A percentile compares a stretch with the other conserved stretches of the same genome.
Evolutionary conservation across 1,284 basidiomycete genomes (phyloP).

Genomic region (Mycena sp.): DNA sequence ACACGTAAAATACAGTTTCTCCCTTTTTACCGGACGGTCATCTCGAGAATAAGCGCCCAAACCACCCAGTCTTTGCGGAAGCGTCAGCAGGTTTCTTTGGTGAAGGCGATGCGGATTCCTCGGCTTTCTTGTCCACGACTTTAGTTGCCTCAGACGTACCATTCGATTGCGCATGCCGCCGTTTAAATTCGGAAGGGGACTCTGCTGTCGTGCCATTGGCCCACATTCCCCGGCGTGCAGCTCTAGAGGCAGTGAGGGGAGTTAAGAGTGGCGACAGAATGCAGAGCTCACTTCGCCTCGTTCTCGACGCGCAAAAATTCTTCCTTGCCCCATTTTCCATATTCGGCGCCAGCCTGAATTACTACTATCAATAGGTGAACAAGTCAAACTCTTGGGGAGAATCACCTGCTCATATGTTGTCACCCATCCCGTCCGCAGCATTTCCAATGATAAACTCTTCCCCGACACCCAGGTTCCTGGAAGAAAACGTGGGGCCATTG

Average conservation of each 20-base stretch:
- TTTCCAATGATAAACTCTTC: slow-evolving; percentile 73
- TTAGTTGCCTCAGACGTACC: slow-evolving; percentile 8
- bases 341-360: slow-evolving; percentile 73
- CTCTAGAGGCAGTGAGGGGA: slow-evolving; percentile 45
- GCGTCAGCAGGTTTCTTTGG: background rate
- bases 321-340: slow-evolving; percentile 74
- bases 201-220: slow-evolving; percentile 64
- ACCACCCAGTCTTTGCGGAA: slow-evolving; percentile 10
- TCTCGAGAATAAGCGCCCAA: slow-evolving; percentile 13
- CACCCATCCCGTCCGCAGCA: slow-evolving; percentile 82
- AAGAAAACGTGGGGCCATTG: slow-evolving; percentile 56
- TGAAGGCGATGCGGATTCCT: background rate
- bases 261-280: background rate
- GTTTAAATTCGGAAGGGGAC: slow-evolving; percentile 84
- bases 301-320: slow-evolving; percentile 66
- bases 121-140: slow-evolving; percentile 10
- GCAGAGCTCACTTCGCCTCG: slow-evolving; percentile 69
- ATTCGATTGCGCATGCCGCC: slow-evolving; percentile 54
- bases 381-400: background rate
- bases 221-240: slow-evolving; percentile 79
- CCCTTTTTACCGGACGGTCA: background rate
- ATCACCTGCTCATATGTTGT: slow-evolving; percentile 72
- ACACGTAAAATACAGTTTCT: slow-evolving; percentile 5
- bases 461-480: slow-evolving; percentile 59
- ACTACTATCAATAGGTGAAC: background rate